These are phyloP conservation scores for Mucor circinelloides DNA, from an alignment of 371 early-diverging fungal species.

Conservation along the genomic window DNA sequence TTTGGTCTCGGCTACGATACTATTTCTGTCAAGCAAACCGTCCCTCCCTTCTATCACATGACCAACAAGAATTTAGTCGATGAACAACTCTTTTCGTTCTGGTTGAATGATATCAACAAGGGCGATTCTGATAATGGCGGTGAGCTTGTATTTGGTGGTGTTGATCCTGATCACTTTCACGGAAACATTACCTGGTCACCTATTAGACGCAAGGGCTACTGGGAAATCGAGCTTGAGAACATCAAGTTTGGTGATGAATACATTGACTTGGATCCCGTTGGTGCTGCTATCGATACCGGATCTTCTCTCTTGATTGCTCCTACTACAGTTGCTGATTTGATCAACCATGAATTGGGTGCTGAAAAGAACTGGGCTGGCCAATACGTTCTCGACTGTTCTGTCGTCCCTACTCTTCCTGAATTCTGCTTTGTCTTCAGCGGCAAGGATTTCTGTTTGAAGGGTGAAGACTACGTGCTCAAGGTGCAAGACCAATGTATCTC, in stretches of 20 bases:
- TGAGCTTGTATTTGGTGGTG: conserved; percentile 85
- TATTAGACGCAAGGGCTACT: conserved; percentile 90
- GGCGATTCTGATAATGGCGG: conserved; percentile 66
- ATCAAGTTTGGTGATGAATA: conserved; percentile 74
- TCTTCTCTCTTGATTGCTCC: conserved; percentile 84
- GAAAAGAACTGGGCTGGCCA: conserved; percentile 91
- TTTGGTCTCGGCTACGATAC: conserved; percentile 90
- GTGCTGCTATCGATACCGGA: conserved; percentile 86
- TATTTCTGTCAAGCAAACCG: conserved; percentile 83
- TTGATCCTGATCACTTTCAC: conserved; percentile 68
- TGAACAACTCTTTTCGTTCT: conserved; percentile 84
- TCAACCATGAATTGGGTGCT: conserved; percentile 90
- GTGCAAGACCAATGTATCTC: conserved; percentile 87
- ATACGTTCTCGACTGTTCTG: conserved; percentile 79
- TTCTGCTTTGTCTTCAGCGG: conserved; percentile 81
- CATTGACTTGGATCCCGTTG: conserved; percentile 57
- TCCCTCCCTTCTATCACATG: conserved; percentile 93
- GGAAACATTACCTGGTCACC: conserved; percentile 82
- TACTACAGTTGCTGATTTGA: conserved; percentile 74
- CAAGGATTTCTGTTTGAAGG: conserved; percentile 54
- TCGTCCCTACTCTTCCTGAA: conserved; percentile 69
- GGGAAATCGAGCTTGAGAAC: conserved; percentile 87
- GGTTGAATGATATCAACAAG: conserved; percentile 62
- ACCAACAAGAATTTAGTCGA: conserved; percentile 74
- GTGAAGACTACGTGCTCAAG: conserved; percentile 80